Conservation (phyloP, 768 basidiomycete genomes). For the Termitomyces sp. region DNA sequence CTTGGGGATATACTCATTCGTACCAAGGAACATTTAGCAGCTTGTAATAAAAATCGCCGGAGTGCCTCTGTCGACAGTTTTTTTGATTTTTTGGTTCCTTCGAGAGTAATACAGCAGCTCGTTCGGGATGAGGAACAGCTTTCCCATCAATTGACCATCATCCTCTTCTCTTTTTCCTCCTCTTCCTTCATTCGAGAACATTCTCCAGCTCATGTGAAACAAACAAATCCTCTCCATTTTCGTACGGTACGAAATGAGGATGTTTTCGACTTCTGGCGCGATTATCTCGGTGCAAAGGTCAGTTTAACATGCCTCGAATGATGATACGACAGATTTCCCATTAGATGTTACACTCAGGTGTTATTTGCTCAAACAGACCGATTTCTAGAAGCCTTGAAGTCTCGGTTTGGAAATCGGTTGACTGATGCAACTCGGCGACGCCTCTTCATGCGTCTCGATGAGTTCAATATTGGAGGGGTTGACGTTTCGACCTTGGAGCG, state of each 20-base stretch:
- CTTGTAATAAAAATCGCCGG: background rate
- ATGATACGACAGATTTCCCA: background rate
- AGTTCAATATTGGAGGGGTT: slow-evolving; percentile 18
- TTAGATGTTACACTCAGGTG: slow-evolving; percentile 1
- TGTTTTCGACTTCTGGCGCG: slow-evolving; percentile 18
- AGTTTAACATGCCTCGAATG: background rate
- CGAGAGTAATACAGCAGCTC: slow-evolving; percentile 10
- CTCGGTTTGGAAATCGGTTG: slow-evolving; percentile 16
- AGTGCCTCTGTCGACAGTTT: slow-evolving; percentile 1
- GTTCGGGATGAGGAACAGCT: slow-evolving; percentile 12
- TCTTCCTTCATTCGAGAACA: slow-evolving; percentile 8
- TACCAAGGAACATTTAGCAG: slow-evolving; percentile 11
- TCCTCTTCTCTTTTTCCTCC: slow-evolving; percentile 12
- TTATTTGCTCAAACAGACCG: slow-evolving; percentile 15
- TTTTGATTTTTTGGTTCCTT: slow-evolving; percentile 8
- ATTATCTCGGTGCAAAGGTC: slow-evolving; percentile 20
- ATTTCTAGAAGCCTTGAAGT: slow-evolving; percentile 15
- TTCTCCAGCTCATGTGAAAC: background rate
- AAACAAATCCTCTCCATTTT: background rate
- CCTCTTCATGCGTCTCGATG: slow-evolving; percentile 20
- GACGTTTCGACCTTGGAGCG: slow-evolving; percentile 15
- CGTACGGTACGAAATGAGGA: slow-evolving; percentile 6
- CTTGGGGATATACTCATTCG: slow-evolving; percentile 14
- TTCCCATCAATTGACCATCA: slow-evolving; percentile 12
- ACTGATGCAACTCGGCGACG: slow-evolving; percentile 13